A percentile compares a stretch with the other conserved stretches of the same genome.
phyloP scores from a whole-genome alignment of 208 protist genomes.

The Tritrichomonas musculus region DNA sequence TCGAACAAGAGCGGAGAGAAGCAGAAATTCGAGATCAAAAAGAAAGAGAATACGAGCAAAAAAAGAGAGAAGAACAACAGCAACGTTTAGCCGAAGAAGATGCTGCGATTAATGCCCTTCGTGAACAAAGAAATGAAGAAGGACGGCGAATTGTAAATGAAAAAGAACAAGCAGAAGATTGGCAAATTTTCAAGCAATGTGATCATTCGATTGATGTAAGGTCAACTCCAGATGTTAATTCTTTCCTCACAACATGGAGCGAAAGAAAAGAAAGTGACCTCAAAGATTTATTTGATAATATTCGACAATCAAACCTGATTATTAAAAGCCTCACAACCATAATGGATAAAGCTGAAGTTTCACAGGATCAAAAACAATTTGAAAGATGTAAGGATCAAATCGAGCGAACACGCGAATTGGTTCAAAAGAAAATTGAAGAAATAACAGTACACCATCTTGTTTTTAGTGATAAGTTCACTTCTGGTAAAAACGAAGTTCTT shows the following conservation, averaged over 20 bases:
- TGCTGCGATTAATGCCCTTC: not conserved
- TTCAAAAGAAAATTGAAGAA: not conserved
- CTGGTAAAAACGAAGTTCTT: not conserved
- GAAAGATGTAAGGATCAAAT: not conserved
- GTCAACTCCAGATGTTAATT: not conserved
- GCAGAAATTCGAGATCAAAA: not conserved
- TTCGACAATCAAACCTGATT: not conserved
- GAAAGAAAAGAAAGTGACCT: not conserved
- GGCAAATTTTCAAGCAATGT: not conserved
- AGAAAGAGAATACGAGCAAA: conserved; percentile 3
- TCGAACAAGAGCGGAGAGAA: not conserved
- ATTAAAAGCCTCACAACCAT: not conserved
- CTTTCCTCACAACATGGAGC: not conserved
- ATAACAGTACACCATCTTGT: not conserved
- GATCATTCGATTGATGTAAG: not conserved
- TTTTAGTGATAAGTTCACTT: conserved; percentile 22
- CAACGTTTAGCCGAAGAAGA: not conserved
- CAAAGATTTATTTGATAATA: not conserved
- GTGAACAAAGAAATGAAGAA: not conserved
- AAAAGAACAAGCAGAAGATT: not conserved
- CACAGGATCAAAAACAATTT: not conserved
- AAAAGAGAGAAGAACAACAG: conserved; percentile 5
- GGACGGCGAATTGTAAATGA: not conserved
- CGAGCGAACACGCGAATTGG: not conserved
- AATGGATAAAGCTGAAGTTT: not conserved